phyloP scores from a whole-genome alignment of 2,329 filamentous ascomycete genomes.

The Septoria petroselini region DNA sequence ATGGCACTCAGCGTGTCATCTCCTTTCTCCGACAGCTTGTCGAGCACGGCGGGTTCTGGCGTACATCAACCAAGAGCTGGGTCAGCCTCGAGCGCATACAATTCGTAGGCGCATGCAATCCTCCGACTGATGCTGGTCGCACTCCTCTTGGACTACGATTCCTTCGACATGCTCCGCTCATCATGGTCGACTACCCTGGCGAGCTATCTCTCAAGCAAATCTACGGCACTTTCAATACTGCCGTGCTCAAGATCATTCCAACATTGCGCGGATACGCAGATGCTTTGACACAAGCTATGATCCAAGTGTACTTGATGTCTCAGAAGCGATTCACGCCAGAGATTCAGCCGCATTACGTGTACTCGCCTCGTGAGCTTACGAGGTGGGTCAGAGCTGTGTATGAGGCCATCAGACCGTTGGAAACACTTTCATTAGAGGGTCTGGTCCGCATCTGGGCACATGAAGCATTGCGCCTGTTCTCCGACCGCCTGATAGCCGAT shows the following conservation, averaged over 20 bases:
- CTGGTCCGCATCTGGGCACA: slow-evolving; percentile 97
- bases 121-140: slow-evolving; percentile 93
- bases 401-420: slow-evolving; percentile 89
- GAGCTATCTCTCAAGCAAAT: slow-evolving; percentile 94
- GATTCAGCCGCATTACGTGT: slow-evolving; percentile 98
- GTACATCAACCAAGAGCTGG: slow-evolving; percentile 95
- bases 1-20: slow-evolving; percentile 94
- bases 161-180: slow-evolving; percentile 91
- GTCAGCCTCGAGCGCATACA: slow-evolving; percentile 96
- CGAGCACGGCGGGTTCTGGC: slow-evolving; percentile 99
- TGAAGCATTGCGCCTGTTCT: slow-evolving; percentile 91
- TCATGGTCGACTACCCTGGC: slow-evolving; percentile 99
- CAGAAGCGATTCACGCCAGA: slow-evolving; percentile 92
- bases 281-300: slow-evolving; percentile 93
- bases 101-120: slow-evolving; percentile 98
- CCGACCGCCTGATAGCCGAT: slow-evolving; percentile 91
- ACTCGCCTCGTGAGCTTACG: slow-evolving; percentile 96
- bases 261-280: slow-evolving; percentile 93
- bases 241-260: slow-evolving; percentile 94
- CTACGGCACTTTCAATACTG: slow-evolving; percentile 96
- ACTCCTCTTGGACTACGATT: slow-evolving; percentile 91
- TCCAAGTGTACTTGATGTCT: slow-evolving; percentile 90
- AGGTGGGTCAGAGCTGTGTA: slow-evolving; percentile 97
- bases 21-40: slow-evolving; percentile 96
- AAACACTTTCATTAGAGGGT: slow-evolving; percentile 82